Evolutionary conservation across 179 eudicot genomes (phyloP).

Genomic region (Carnegiea gigantea): DNA sequence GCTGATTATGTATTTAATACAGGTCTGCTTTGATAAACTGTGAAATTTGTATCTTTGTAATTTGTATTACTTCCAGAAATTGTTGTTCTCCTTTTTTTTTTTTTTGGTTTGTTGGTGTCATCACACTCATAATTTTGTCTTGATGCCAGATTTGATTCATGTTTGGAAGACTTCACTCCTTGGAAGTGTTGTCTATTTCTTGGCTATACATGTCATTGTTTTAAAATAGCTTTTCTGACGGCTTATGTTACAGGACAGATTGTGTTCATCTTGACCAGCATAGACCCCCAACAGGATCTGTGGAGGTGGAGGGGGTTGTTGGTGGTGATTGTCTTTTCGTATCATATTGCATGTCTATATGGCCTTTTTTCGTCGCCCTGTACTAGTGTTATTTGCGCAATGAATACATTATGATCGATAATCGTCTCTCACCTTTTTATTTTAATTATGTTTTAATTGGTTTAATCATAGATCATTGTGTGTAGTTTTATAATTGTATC

Average conservation of each 20-base stretch:
- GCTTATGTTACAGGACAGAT: not conserved
- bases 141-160: not conserved
- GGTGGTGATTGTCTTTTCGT: not conserved
- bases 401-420: too few species aligned
- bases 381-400: too few species aligned
- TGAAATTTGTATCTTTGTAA: not conserved
- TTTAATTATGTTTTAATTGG: too few species aligned
- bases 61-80: not conserved
- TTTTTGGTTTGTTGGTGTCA: not conserved
- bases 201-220: not conserved
- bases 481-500: too few species aligned
- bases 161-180: not conserved
- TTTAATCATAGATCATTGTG: too few species aligned
- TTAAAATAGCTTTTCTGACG: not conserved
- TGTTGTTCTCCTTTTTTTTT: not conserved
- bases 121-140: not conserved
- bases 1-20: slow-evolving; percentile 84
- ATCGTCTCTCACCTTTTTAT: too few species aligned
- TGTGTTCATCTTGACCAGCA: not conserved
- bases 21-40: slow-evolving; percentile 41
- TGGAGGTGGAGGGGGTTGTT: not conserved
- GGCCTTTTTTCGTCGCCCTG: too few species aligned
- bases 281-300: not conserved
- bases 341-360: not conserved
- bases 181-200: not conserved